phyloP scores from a whole-genome alignment of 768 basidiomycete genomes.

The Mycena sanguinolenta region DNA sequence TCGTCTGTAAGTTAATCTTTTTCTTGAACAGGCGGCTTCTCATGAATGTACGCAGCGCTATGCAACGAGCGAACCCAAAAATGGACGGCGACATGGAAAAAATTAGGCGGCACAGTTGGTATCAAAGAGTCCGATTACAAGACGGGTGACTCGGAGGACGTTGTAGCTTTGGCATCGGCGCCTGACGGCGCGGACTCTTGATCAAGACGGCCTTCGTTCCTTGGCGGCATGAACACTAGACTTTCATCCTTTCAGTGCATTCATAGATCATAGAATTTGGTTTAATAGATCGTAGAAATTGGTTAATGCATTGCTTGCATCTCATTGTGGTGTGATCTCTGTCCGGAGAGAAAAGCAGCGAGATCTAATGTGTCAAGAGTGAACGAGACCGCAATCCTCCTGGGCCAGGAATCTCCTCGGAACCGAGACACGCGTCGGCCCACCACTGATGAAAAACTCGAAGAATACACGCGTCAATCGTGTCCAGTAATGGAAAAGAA shows the following conservation, averaged over 20 bases:
- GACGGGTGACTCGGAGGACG: constrained; percentile 23
- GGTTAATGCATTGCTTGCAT: neutral
- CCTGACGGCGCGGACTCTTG: neutral
- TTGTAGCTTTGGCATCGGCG: neutral
- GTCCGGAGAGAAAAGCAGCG: no score
- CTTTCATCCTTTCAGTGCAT: no score
- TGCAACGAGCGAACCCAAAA: constrained; percentile 62
- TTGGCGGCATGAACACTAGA: neutral
- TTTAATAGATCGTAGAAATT: constrained; percentile 6
- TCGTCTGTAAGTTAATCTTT: constrained; percentile 52
- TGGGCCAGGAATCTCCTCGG: no score
- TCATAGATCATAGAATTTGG: constrained; percentile 1
- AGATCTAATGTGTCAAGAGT: no score
- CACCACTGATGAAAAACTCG: no score
- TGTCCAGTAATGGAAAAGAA: no score
- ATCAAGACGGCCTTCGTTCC: no score
- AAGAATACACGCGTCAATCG: no score
- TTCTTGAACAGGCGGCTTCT: neutral
- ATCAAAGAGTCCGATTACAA: constrained; percentile 88
- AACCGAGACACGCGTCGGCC: no score
- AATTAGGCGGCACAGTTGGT: constrained; percentile 77
- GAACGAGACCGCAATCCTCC: no score
- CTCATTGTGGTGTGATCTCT: no score
- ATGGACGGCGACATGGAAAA: constrained; percentile 74
- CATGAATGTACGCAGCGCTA: constrained; percentile 41